Base-by-base conservation (phyloP, 257 asterid species). In the Avicennia marina region DNA sequence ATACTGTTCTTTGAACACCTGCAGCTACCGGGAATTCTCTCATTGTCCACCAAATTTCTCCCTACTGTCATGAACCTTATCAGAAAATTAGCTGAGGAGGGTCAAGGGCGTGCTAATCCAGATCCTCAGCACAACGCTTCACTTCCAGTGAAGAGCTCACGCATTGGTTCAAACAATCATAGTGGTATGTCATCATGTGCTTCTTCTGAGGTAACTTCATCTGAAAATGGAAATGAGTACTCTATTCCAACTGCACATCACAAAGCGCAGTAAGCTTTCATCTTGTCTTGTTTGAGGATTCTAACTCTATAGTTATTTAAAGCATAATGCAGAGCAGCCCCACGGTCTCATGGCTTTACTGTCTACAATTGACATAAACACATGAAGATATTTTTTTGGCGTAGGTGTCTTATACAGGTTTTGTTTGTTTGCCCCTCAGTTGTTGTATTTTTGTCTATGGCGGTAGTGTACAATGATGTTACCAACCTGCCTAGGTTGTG, bases 21-120 rank as follows among this genome's bases (percentile, higher is more conserved):
- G 47, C 94, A 93, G 95, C 78, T 89, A 31, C 97, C 97, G 18
- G 95, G 99, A 60, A 62, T 93, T 66, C 78, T 89, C 13, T 73
- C 95, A 0, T 24, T 89, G 53, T 89, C 96, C 51, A 84, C 87
- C 53, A 93, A 82, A 75, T 69, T 93, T 71, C 85, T 93, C 65
- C 99, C 99, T 5, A 86, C 95, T 1, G 69, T 89, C 58, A 89
- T 70, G 94, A 86, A 82, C 70, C 87, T 89, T 65, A 84, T 93
- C 7, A 72, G 72, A 54, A 79, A 71, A 66, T 82, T 86, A 58
- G 96, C 96, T 0, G 95, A 84, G 72, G 86, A 76, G 60, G 96
- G 95, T 45, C 90, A 86, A 61, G 66, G 66, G 42, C 78, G 46
- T 6, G 77, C 73, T 6, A 77, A 69, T 61, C 25, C 76, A 3